Evolutionary conservation across 371 early-diverging fungal genomes (phyloP).

Genomic region (Basidiobolus meristosporus): DNA sequence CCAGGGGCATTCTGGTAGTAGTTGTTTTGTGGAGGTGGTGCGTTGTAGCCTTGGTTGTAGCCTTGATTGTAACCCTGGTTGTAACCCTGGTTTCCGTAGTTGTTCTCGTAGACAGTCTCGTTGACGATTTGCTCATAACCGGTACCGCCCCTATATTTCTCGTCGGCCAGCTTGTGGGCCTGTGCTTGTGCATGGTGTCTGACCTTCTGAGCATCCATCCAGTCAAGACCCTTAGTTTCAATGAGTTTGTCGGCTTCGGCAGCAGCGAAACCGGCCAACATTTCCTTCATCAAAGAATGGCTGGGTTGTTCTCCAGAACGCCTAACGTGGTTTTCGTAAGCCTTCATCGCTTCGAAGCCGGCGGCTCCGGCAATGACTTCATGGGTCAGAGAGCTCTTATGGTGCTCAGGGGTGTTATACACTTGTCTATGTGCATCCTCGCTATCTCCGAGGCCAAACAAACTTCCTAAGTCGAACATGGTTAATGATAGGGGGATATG

Average conservation of each 20-base stretch:
- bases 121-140: conserved; percentile 5
- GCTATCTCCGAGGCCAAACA: no score
- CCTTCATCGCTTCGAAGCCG: conserved; percentile 30
- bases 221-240: conserved; percentile 13
- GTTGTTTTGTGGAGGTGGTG: no score
- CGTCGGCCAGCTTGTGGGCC: conserved; percentile 6
- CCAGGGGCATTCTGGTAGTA: no score
- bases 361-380: conserved; percentile 33
- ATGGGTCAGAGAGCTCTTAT: conserved; percentile 3
- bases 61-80: conserved; percentile 7
- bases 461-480: no score
- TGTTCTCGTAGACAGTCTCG: background rate
- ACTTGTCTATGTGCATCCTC: no score
- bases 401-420: no score
- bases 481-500: no score
- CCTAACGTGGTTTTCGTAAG: conserved; percentile 19
- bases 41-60: no score
- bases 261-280: conserved; percentile 24
- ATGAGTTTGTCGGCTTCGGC: conserved; percentile 26
- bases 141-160: no score
- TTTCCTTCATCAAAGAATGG: conserved; percentile 19
- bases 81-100: conserved; percentile 3
- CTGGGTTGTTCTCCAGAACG: conserved; percentile 18
- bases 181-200: conserved; percentile 10
- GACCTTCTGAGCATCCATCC: conserved; percentile 13